phyloP scores from a whole-genome alignment of 768 basidiomycete genomes.

The Lactarius akahatsu region DNA sequence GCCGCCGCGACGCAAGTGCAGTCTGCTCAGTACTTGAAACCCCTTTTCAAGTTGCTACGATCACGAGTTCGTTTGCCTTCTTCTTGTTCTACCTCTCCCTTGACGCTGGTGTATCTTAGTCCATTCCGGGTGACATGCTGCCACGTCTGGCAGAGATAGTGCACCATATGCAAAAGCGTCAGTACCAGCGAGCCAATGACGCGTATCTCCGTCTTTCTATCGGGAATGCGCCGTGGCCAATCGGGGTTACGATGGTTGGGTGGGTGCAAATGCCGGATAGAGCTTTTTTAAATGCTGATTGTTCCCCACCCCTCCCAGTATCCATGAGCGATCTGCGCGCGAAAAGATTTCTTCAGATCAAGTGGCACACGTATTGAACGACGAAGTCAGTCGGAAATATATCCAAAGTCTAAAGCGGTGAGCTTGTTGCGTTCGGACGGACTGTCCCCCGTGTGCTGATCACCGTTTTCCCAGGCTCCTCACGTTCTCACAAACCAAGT shows the following conservation, averaged over 20 bases:
- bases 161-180: constrained; percentile 92
- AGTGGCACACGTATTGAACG: constrained; percentile 97
- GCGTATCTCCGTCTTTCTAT: constrained; percentile 96
- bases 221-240: constrained; percentile 99
- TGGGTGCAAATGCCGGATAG: constrained; percentile 40
- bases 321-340: constrained; percentile 95
- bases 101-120: constrained; percentile 41
- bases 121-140: constrained; percentile 81
- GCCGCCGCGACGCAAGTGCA: constrained; percentile 96
- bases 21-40: constrained; percentile 95
- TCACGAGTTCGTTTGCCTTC: constrained; percentile 64
- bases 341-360: constrained; percentile 98
- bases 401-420: constrained; percentile 96
- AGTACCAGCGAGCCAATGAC: constrained; percentile 96
- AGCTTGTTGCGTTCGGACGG: constrained; percentile 25
- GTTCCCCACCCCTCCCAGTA: constrained; percentile 48
- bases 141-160: constrained; percentile 89
- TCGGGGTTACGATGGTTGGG: constrained; percentile 99
- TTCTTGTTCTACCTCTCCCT: neutral
- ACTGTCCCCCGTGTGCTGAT: constrained; percentile 23
- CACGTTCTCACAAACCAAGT: constrained; percentile 94
- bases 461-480: constrained; percentile 59
- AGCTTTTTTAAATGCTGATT: constrained; percentile 1
- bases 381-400: constrained; percentile 98
- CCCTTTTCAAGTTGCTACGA: constrained; percentile 87